Evolutionary conservation across 2,329 filamentous ascomycete species (phyloP), one percentile per base, ranked within the genome.

Genomic region (Claviceps capensis): DNA sequence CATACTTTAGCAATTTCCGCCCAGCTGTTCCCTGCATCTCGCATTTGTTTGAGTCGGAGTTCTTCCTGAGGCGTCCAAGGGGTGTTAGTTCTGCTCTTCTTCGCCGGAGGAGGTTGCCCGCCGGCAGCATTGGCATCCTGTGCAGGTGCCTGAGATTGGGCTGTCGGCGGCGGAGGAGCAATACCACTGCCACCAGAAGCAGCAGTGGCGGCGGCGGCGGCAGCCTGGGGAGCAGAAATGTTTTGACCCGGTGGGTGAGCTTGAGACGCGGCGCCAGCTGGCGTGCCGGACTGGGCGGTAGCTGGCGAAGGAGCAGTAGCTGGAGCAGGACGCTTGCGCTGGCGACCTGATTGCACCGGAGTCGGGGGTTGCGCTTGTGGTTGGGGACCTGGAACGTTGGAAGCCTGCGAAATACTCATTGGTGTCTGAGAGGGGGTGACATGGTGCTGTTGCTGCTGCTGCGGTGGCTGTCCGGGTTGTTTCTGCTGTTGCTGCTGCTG

Each of bases 1-100:
- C 88, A 78, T 93, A 94, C 90, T 83, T 97, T 97, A 60, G 91
- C 93, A 64, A 98, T 98, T 63, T 97, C 93, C 48, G 88, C 94
- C 93, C 93, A 98, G 63, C 87, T 95, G 61, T 86, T 90, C 11
- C 91, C 90, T 1, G 84, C 81, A 68, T 97, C 93, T 62, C 93
- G 80, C 88, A 98, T 94, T 59, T 85, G 82, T 75, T 97, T 97
- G 60, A 98, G 73, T 46, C 89, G 77, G 65, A 91, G 81, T 69
- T 98, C 93, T 67, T 98, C 93, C 37, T 86, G 86, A 2, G 91
- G 88, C 2, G 90, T 96, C 93, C 93, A 98, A 0, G 93, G 93
- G 2, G 93, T 98, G 65, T 98, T 98, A n/a, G 93, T 97, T 55
- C 93, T 79, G 62, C 88, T 93, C 73, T 96, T 96, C 74, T 97